phyloP scores from a whole-genome alignment of 257 asterid genomes.

The Verbena officinalis region DNA sequence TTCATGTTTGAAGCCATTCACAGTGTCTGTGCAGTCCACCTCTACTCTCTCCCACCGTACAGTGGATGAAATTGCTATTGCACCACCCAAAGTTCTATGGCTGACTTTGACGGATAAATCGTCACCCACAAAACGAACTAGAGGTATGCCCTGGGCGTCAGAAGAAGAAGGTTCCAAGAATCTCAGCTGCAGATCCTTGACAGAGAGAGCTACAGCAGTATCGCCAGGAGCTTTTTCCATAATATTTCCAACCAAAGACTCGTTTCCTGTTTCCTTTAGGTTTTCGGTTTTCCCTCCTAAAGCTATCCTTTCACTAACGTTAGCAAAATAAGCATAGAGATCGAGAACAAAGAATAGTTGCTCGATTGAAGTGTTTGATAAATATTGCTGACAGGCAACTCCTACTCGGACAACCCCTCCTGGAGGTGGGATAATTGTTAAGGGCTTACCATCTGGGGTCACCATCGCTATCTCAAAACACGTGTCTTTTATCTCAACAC shows the following conservation, averaged over 20 bases:
- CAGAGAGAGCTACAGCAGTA: slow-evolving; percentile 68
- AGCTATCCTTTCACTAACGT: slow-evolving; percentile 75
- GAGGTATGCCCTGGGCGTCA: slow-evolving; percentile 56
- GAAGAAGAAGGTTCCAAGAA: slow-evolving; percentile 73
- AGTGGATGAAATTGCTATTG: slow-evolving; percentile 82
- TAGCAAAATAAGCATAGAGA: slow-evolving; percentile 75
- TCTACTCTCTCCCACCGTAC: slow-evolving; percentile 81
- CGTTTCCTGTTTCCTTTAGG: slow-evolving; percentile 43
- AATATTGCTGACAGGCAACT: slow-evolving; percentile 79
- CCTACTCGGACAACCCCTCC: slow-evolving; percentile 94
- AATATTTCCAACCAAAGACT: slow-evolving; percentile 48
- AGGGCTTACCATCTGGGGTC: slow-evolving; percentile 94
- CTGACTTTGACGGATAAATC: slow-evolving; percentile 67
- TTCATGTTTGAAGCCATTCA: slow-evolving; percentile 44
- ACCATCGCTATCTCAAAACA: slow-evolving; percentile 93
- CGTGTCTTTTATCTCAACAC: slow-evolving; percentile 77
- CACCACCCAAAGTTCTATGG: slow-evolving; percentile 95
- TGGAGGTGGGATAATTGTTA: slow-evolving; percentile 83
- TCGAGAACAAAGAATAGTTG: slow-evolving; percentile 88
- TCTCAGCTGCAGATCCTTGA: slow-evolving; percentile 71
- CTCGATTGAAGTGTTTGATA: slow-evolving; percentile 87
- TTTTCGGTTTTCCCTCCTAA: slow-evolving; percentile 56
- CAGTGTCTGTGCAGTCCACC: slow-evolving; percentile 76
- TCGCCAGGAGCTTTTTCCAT: slow-evolving; percentile 83
- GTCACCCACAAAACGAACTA: slow-evolving; percentile 80